A percentile compares a stretch with the other conserved stretches of the same genome.
Evolutionary conservation across 352 stramenopile species (phyloP).

Genomic region (Phytophthora meadii): DNA sequence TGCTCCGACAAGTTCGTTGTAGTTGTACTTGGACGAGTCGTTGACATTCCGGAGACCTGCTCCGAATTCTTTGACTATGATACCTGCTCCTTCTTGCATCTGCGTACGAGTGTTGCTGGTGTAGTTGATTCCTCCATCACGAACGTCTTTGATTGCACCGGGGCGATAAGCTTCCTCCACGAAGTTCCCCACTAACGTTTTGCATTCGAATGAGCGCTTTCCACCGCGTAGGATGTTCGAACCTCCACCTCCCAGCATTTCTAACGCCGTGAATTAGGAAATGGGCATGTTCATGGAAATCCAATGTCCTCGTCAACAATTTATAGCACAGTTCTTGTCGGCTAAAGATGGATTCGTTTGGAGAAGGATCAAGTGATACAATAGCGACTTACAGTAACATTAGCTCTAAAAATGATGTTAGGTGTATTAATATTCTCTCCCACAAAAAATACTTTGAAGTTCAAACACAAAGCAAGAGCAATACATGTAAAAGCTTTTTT

Average conservation of each 20-base stretch:
- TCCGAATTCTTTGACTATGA: conserved; percentile 52
- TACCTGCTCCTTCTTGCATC: conserved; percentile 57
- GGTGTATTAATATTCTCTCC: too few relatives aligned
- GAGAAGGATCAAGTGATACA: not conserved
- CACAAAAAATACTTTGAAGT: too few relatives aligned
- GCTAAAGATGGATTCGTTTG: conserved; percentile 13
- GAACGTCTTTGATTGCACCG: conserved; percentile 46
- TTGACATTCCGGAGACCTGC: conserved; percentile 51
- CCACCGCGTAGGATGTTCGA: conserved; percentile 85
- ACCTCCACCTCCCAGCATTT: conserved; percentile 59
- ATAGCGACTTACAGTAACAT: too few relatives aligned
- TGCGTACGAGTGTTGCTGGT: conserved; percentile 63
- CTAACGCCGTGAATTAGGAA: not conserved
- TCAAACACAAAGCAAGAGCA: too few relatives aligned
- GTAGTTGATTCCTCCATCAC: conserved; percentile 56
- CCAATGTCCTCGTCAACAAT: too few relatives aligned
- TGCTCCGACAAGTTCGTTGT: conserved; percentile 66
- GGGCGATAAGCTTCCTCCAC: conserved; percentile 81
- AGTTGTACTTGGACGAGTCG: conserved; percentile 69
- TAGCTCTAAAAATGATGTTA: too few relatives aligned
- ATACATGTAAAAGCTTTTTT: too few relatives aligned
- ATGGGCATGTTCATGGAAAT: not conserved
- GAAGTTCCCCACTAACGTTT: conserved; percentile 84
- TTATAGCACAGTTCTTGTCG: too few relatives aligned
- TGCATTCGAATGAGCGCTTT: conserved; percentile 81